Percentiles rank a stretch among this genome's conserved stretches.
Evolutionary conservation across 1,139 yeast genomes (phyloP).

Genomic region (Hemisphaericaspora subhashii): DNA sequence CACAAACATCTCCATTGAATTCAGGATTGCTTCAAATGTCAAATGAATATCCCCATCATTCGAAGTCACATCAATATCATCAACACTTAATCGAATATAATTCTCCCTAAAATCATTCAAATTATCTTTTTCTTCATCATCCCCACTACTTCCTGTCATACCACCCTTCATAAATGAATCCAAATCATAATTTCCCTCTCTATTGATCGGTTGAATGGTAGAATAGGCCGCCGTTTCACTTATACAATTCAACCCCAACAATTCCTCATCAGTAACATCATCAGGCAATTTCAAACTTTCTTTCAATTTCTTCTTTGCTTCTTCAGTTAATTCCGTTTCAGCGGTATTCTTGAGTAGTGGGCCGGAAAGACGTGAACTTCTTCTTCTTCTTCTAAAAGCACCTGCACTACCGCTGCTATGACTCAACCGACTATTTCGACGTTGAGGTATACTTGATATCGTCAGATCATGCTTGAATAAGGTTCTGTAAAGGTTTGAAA

Average conservation of each 20-base stretch:
- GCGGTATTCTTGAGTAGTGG: background rate
- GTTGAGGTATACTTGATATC: background rate
- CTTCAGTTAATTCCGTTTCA: constrained; percentile 19
- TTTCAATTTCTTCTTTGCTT: constrained; percentile 31
- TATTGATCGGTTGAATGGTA: constrained; percentile 20
- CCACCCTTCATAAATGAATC: constrained; percentile 24
- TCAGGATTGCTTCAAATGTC: constrained; percentile 22
- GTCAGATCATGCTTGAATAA: constrained; percentile 3
- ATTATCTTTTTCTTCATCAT: constrained; percentile 14
- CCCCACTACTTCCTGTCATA: constrained; percentile 12
- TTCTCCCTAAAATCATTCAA: constrained; percentile 9
- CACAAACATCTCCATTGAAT: constrained; percentile 17
- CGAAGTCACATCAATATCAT: constrained; percentile 25
- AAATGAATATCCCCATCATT: constrained; percentile 24
- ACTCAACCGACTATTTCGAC: constrained; percentile 3
- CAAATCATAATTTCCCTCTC: constrained; percentile 20
- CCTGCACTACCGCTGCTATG: no score
- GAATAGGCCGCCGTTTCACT: constrained; percentile 20
- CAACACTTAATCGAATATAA: constrained; percentile 23
- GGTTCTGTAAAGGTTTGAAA: constrained; percentile 23
- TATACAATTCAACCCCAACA: constrained; percentile 36
- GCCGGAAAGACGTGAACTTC: constrained; percentile 13
- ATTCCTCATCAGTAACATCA: constrained; percentile 43
- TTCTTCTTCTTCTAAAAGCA: constrained; percentile 7
- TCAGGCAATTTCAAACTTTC: constrained; percentile 37